phyloP scores from a whole-genome alignment of 2,329 filamentous ascomycete species.

The Drechslera avenae region DNA sequence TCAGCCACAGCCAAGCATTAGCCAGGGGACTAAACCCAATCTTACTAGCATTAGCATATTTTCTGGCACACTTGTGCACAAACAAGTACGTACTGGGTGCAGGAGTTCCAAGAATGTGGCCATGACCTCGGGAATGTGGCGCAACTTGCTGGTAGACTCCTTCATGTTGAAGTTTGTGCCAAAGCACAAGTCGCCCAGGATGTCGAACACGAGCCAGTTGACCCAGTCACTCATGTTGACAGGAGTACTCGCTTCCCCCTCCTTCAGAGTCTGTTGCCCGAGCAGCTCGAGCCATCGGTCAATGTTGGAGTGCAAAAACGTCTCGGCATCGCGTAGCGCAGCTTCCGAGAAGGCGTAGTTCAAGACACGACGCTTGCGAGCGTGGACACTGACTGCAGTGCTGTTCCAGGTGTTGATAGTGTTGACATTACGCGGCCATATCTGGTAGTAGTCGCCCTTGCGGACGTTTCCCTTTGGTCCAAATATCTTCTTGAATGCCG shows the following conservation, averaged over 20 bases:
- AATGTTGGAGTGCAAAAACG: slow-evolving; percentile 41
- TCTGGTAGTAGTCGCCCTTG: slow-evolving; percentile 52
- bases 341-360: slow-evolving; percentile 51
- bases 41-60: slow-evolving; percentile 1
- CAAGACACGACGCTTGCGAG: slow-evolving; percentile 47
- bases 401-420: slow-evolving; percentile 46
- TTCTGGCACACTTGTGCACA: not conserved
- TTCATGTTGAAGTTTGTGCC: slow-evolving; percentile 47
- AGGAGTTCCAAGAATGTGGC: slow-evolving; percentile 22
- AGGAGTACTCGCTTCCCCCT: slow-evolving; percentile 17
- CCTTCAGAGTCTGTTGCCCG: slow-evolving; percentile 10
- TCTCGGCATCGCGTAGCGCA: slow-evolving; percentile 48
- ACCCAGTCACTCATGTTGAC: slow-evolving; percentile 27
- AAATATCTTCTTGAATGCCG: slow-evolving; percentile 52
- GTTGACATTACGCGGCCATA: slow-evolving; percentile 46
- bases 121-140: slow-evolving; percentile 31
- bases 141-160: slow-evolving; percentile 24
- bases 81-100: slow-evolving; percentile 19
- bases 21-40: slow-evolving; percentile 8
- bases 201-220: slow-evolving; percentile 52
- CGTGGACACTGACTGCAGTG: slow-evolving; percentile 41
- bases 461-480: slow-evolving; percentile 52
- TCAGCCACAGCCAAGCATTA: slow-evolving; percentile 28
- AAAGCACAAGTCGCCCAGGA: slow-evolving; percentile 53
- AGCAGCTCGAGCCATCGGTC: slow-evolving; percentile 32